Percentiles rank a stretch among this genome's conserved stretches.
These are phyloP conservation scores for Trypanosoma theileri DNA, from an alignment of 208 protist species.

Conservation along the genomic window DNA sequence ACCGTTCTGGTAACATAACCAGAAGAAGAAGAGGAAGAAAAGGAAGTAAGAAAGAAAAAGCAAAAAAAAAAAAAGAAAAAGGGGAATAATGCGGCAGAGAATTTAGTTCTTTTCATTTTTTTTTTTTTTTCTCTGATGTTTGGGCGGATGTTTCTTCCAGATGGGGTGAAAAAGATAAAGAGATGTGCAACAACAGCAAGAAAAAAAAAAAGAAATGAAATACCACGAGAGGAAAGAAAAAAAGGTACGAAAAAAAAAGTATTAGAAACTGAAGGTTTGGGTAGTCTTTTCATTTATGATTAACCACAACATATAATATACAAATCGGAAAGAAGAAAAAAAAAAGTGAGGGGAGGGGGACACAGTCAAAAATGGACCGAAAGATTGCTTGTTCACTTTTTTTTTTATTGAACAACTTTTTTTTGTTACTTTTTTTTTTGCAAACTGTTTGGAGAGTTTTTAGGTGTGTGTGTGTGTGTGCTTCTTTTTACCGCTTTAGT, in stretches of 20 bases:
- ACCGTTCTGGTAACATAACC: conserved; percentile 77
- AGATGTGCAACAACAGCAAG: too few species aligned
- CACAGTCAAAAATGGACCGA: neutral
- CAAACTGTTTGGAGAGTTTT: too few species aligned
- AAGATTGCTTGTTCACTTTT: neutral
- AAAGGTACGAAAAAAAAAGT: neutral
- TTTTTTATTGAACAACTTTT: conserved; percentile 28
- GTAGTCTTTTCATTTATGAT: too few species aligned
- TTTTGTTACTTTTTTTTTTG: conserved; percentile 10
- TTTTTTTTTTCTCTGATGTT: neutral
- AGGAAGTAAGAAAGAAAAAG: conserved; percentile 6
- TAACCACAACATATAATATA: too few species aligned
- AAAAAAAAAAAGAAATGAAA: neutral
- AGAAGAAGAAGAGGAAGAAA: neutral
- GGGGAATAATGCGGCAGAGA: neutral
- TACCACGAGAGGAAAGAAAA: neutral
- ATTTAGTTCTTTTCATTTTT: conserved; percentile 16
- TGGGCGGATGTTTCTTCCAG: too few species aligned
- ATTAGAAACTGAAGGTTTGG: neutral
- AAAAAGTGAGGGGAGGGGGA: neutral
- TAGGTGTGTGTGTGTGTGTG: too few species aligned
- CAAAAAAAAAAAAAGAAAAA: conserved; percentile 9
- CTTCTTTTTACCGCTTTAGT: neutral
- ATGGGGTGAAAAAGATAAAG: too few species aligned
- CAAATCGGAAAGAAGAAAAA: too few species aligned